phyloP scores from a whole-genome alignment of 257 asterid genomes.

The Nicotiana attenuata region DNA sequence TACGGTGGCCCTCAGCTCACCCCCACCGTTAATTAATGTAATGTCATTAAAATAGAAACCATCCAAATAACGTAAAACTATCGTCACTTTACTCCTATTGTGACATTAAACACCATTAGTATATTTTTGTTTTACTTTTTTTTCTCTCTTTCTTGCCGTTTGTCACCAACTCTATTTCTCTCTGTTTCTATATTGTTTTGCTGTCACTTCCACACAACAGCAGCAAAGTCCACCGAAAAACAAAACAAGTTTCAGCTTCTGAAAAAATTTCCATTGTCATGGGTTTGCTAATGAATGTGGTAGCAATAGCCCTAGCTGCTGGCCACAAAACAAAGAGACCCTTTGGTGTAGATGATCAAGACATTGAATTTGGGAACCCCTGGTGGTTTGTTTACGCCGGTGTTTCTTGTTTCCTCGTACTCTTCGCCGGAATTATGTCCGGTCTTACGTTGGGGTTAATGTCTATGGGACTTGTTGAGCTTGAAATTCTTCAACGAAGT shows the following conservation, averaged over 20 bases:
- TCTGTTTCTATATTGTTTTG: background rate
- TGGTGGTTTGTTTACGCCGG: slow-evolving; percentile 94
- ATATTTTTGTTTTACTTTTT: background rate
- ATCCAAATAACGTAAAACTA: background rate
- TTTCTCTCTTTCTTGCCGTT: background rate
- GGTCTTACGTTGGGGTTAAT: slow-evolving; percentile 89
- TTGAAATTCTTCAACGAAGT: slow-evolving; percentile 81
- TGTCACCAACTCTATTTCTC: background rate
- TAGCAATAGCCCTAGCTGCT: slow-evolving; percentile 35
- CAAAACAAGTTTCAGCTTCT: background rate
- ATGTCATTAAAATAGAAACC: background rate
- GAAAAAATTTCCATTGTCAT: background rate
- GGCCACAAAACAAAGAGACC: slow-evolving; percentile 33
- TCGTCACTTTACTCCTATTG: too few species aligned
- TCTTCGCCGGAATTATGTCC: slow-evolving; percentile 96
- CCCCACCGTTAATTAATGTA: background rate
- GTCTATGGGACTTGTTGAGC: slow-evolving; percentile 93
- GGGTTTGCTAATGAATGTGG: slow-evolving; percentile 39
- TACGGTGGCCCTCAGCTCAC: background rate
- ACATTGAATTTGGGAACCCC: slow-evolving; percentile 76
- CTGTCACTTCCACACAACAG: background rate
- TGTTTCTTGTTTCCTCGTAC: slow-evolving; percentile 79
- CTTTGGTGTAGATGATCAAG: slow-evolving; percentile 53
- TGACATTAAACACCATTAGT: background rate
- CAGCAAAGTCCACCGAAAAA: background rate